These are phyloP conservation scores for Balansia obtecta DNA, from an alignment of 2,329 filamentous ascomycete species.

Conservation along the genomic window DNA sequence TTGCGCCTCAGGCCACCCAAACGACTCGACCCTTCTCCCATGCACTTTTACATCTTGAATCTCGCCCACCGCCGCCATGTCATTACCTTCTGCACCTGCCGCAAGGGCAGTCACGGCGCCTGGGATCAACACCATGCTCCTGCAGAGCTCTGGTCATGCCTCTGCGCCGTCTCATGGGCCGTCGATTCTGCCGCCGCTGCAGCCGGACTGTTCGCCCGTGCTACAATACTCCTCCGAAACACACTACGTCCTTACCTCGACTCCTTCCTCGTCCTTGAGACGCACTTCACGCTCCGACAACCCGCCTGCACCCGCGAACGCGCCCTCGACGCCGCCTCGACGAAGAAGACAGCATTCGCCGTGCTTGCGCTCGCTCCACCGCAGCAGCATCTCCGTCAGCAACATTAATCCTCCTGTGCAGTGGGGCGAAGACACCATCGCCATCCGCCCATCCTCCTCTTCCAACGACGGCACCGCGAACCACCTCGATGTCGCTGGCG, in stretches of 20 bases:
- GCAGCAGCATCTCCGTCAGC: neutral
- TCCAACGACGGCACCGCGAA: neutral
- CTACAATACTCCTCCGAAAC: constrained; percentile 9
- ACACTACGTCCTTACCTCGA: constrained; percentile 3
- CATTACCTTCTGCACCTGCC: neutral
- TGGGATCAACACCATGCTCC: neutral
- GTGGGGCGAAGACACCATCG: constrained; percentile 8
- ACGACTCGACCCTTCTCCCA: neutral
- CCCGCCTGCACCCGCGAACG: neutral
- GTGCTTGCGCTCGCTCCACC: constrained; percentile 1
- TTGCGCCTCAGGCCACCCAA: too few species aligned
- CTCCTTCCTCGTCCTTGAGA: neutral
- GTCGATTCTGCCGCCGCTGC: neutral
- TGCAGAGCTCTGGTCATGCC: neutral
- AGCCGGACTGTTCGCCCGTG: constrained; percentile 7
- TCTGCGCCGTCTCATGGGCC: neutral
- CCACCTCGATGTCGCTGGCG: neutral
- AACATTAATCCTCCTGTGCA: constrained; percentile 1
- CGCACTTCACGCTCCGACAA: too few species aligned
- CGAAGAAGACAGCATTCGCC: neutral
- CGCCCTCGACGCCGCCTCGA: neutral
- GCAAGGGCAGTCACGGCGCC: neutral
- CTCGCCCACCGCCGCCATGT: neutral
- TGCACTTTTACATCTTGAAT: neutral
- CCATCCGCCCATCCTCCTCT: neutral